Base-by-base conservation (phyloP, 495 filamentous ascomycete species). In the Neurospora africana region DNA sequence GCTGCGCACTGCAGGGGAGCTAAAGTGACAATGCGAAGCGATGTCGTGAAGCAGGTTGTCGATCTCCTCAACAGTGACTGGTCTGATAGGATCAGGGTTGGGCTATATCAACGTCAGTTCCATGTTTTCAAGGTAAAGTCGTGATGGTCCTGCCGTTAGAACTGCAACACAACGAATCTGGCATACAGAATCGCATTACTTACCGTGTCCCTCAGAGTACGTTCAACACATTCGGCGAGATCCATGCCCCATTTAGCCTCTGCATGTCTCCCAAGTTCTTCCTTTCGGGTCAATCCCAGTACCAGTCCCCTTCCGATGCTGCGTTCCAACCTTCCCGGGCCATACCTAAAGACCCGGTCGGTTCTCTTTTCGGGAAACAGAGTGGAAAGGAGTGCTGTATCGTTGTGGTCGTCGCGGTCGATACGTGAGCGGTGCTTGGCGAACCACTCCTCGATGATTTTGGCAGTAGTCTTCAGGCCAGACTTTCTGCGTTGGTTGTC, bases 51-150 rank as follows among this genome's bases (percentile, higher is more conserved):
- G 80, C 15, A 86, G 81, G 9, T 78, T 76, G 73, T 97, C 92
- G n/a, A 97, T 86, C 68, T 95, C 90, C 70, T 94, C 89, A 3
- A 93, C 84, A 3, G 86, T 89, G 33, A 94, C 85, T 19, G n/a
- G 82, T 76, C 39, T 84, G 80, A 37, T 76, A 67, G 23, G 44
- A 9, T 75, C 61, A 19, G 80, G 75, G 40, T 83, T 85, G 8
- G 83, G 83, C 82, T 85, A 68, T 10, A 21, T 79, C 6, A 77
- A 33, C 44, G 11, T 72, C 37, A 71, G 61, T 65, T 65, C 70
- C 70, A 65, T 35, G 8, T 43, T 21, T 58, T 19, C 61, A 15
- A 23, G 21, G 0, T 11, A 7, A n/a, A 6, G 53, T 75, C 79
- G 39, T 61, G 53, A 8, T 58, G 37, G 2, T n/a, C 10, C 21